Conservation (phyloP, 2,329 filamentous ascomycete species). For the Aspergillus tanneri region DNA sequence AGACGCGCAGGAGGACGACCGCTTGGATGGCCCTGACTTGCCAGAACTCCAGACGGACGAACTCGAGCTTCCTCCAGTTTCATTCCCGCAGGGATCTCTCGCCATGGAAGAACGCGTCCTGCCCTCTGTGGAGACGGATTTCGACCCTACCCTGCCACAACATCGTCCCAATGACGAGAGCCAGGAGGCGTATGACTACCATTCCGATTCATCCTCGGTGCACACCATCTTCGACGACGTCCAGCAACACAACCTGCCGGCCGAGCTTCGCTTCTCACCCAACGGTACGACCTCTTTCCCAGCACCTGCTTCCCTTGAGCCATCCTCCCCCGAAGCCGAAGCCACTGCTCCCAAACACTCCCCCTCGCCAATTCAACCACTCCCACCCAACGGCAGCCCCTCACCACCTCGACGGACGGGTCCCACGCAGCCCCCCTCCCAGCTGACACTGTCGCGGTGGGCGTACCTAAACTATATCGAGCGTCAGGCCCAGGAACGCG, state of each 20-base stretch:
- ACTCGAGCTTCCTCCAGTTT: conserved; percentile 9
- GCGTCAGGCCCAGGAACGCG: conserved; percentile 65
- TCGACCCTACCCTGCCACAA: conserved; percentile 49
- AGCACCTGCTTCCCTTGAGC: conserved; percentile 30
- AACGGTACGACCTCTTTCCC: conserved; percentile 33
- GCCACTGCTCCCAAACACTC: conserved; percentile 36
- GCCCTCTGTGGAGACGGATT: conserved; percentile 11
- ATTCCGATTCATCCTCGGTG: neutral
- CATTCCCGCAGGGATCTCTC: conserved; percentile 6
- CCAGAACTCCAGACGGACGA: conserved; percentile 7
- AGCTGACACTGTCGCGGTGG: conserved; percentile 46
- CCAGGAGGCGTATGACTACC: neutral
- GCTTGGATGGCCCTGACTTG: neutral
- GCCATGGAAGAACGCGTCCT: conserved; percentile 12
- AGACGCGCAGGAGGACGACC: conserved; percentile 14
- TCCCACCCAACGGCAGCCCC: conserved; percentile 23
- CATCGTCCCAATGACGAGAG: conserved; percentile 43
- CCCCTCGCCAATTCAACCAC: conserved; percentile 35
- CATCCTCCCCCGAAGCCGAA: conserved; percentile 34
- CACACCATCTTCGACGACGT: conserved; percentile 17
- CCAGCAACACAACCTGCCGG: conserved; percentile 26
- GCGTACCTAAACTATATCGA: conserved; percentile 62
- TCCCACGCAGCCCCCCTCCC: conserved; percentile 20
- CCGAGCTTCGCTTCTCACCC: conserved; percentile 42
- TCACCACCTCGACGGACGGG: conserved; percentile 16